Conservation (phyloP, 805 yeast genomes). For the Sungouiozyma ichnusensis region DNA sequence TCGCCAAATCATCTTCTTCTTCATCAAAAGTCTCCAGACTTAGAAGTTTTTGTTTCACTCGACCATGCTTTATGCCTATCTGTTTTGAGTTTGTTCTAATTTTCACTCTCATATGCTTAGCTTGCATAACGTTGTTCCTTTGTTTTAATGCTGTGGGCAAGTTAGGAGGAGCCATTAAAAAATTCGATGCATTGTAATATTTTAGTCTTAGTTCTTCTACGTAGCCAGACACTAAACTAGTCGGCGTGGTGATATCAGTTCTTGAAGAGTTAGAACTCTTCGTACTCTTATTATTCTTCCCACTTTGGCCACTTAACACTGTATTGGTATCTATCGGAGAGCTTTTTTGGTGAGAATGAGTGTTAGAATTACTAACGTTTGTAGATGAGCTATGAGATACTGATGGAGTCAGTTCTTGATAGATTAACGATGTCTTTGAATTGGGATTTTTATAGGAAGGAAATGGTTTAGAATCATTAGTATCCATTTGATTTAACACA, state of each 20-base stretch:
- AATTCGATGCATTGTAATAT: constrained; percentile 26
- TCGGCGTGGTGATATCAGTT: constrained; percentile 13
- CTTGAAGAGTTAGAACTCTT: constrained; percentile 2
- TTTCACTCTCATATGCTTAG: constrained; percentile 26
- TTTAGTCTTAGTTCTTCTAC: constrained; percentile 26
- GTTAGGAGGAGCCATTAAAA: constrained; percentile 29
- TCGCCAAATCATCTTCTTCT: constrained; percentile 11
- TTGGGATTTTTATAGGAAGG: background rate
- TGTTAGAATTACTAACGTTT: background rate
- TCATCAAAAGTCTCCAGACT: constrained; percentile 24
- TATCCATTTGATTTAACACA: background rate
- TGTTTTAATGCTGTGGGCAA: constrained; percentile 25
- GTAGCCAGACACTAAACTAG: constrained; percentile 25
- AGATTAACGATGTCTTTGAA: background rate
- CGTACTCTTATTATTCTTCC: constrained; percentile 2
- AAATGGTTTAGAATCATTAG: background rate
- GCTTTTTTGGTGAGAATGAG: background rate
- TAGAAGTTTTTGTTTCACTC: constrained; percentile 26
- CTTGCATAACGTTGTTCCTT: constrained; percentile 24
- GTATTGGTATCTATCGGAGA: background rate
- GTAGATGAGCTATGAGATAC: background rate
- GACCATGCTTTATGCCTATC: constrained; percentile 30
- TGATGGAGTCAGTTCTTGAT: background rate
- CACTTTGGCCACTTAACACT: background rate
- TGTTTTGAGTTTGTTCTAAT: constrained; percentile 28